Evolutionary conservation across 306 rosid species (phyloP).

Genomic region (Spatholobus suberectus): DNA sequence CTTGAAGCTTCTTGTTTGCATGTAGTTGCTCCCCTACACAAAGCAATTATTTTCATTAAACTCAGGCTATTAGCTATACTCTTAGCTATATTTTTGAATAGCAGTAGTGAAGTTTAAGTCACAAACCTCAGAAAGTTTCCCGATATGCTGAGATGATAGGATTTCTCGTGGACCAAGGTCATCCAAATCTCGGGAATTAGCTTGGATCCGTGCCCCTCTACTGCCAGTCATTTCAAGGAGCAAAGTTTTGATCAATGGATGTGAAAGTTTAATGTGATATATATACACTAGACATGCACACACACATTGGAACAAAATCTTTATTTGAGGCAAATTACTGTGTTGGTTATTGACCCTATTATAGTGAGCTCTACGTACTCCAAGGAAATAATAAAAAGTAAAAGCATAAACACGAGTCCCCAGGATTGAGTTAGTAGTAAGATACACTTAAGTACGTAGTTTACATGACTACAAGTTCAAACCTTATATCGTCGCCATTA

Average conservation of each 20-base stretch:
- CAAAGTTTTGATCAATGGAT: not conserved
- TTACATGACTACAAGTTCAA: not conserved
- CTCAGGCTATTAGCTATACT: not conserved
- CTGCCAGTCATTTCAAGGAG: conserved; percentile 44
- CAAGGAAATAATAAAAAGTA: not conserved
- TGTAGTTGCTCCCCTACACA: conserved; percentile 62
- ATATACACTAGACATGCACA: not conserved
- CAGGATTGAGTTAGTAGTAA: not conserved
- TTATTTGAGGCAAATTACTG: not conserved
- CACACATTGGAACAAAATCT: not conserved
- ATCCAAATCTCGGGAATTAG: conserved; percentile 45
- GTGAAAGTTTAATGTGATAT: not conserved
- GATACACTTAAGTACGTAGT: not conserved
- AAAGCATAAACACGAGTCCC: not conserved
- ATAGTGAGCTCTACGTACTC: not conserved
- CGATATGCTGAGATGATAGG: conserved; percentile 51
- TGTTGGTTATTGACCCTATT: not conserved
- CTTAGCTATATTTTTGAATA: not conserved
- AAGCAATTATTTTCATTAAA: conserved; percentile 32
- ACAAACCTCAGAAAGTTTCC: conserved; percentile 56
- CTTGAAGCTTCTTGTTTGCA: conserved; percentile 51
- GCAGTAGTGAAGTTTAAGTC: conserved; percentile 18
- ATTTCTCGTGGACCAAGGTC: conserved; percentile 47
- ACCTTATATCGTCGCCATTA: not conserved
- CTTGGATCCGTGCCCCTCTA: conserved; percentile 55